A percentile compares a stretch with the other conserved stretches of the same genome.
Evolutionary conservation across 495 filamentous ascomycete species (phyloP).

Genomic region (Penicillium angulare): DNA sequence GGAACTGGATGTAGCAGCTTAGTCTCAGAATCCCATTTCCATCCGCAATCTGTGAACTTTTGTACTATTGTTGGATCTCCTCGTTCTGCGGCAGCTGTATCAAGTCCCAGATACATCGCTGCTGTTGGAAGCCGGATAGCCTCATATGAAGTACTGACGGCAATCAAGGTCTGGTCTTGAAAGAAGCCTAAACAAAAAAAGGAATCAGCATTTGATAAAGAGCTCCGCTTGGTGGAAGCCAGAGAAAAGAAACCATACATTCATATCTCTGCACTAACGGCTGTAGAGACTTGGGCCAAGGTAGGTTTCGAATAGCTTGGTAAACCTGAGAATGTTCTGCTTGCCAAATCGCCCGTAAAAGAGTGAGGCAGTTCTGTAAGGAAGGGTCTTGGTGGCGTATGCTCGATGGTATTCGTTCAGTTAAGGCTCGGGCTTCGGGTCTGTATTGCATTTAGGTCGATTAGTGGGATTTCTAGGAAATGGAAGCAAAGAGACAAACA

Average conservation of each 20-base stretch:
- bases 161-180: constrained; percentile 46
- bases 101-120: constrained; percentile 48
- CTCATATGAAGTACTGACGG: constrained; percentile 49
- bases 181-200: constrained; percentile 32
- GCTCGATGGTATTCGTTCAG: constrained; percentile 44
- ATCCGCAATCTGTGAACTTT: constrained; percentile 43
- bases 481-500: constrained; percentile 30
- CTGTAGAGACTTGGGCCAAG: constrained; percentile 42
- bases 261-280: constrained; percentile 44
- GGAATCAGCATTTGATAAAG: constrained; percentile 10
- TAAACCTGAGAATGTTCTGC: constrained; percentile 44
- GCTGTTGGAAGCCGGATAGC: constrained; percentile 45
- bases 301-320: constrained; percentile 35
- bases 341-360: constrained; percentile 52
- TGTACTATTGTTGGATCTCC: constrained; percentile 32
- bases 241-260: constrained; percentile 23
- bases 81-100: constrained; percentile 27
- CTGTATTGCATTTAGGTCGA: constrained; percentile 21
- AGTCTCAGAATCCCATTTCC: constrained; percentile 43
- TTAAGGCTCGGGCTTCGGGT: constrained; percentile 52
- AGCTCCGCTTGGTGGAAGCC: too few species aligned
- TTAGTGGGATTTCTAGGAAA: background rate
- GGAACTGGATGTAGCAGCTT: constrained; percentile 40
- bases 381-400: constrained; percentile 38
- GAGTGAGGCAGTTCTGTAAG: constrained; percentile 42